phyloP scores from a whole-genome alignment of 371 early-diverging fungal genomes.

The Dichotomocladium elegans region DNA sequence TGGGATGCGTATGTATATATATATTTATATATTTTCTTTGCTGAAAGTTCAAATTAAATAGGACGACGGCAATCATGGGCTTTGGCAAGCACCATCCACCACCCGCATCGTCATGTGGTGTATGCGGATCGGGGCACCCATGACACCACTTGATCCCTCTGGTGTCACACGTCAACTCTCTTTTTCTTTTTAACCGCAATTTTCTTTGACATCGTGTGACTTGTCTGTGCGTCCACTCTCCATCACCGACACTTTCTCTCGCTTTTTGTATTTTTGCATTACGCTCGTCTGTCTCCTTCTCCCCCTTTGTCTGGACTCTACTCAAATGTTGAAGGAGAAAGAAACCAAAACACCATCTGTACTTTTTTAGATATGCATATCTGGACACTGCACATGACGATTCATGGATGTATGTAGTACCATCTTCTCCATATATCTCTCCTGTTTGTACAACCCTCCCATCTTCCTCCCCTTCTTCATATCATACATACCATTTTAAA shows the following conservation, averaged over 20 bases:
- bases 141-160: not conserved
- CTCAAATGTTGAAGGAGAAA: no score
- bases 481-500: no score
- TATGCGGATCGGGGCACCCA: not conserved
- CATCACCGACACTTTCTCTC: not conserved
- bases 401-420: not conserved
- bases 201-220: not conserved
- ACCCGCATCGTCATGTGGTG: not conserved
- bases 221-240: not conserved
- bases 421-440: not conserved
- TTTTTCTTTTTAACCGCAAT: no score
- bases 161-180: not conserved
- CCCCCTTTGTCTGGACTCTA: no score
- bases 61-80: no score
- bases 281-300: no score
- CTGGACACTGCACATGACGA: slow-evolving; percentile 18
- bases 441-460: no score
- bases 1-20: no score
- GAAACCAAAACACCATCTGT: slow-evolving; percentile 17
- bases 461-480: no score
- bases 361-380: slow-evolving; percentile 20
- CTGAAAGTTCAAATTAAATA: no score
- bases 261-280: no score
- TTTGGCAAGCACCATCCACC: not conserved
- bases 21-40: no score